phyloP scores from a whole-genome alignment of 306 rosid genomes.

The Lotus japonicus region DNA sequence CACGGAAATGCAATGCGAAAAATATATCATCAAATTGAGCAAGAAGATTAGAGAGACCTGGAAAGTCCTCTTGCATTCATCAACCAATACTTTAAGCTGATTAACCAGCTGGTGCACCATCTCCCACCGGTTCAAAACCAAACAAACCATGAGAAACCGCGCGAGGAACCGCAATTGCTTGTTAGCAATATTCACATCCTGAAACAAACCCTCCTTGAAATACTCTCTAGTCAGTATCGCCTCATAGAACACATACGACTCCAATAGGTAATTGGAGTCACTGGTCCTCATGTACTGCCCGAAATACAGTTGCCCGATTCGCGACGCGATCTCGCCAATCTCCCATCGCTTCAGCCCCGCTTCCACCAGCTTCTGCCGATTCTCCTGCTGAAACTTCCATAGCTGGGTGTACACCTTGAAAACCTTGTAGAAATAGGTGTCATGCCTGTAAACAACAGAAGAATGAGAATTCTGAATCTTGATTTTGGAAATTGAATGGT shows the following conservation, averaged over 20 bases:
- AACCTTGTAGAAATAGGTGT: slow-evolving; percentile 79
- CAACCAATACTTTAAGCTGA: slow-evolving; percentile 66
- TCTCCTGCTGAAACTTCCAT: slow-evolving; percentile 95
- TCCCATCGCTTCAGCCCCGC: slow-evolving; percentile 81
- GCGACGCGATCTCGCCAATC: slow-evolving; percentile 93
- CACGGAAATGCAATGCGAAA: too few species aligned
- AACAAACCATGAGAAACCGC: slow-evolving; percentile 74
- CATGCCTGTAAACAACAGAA: slow-evolving; percentile 40
- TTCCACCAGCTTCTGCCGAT: slow-evolving; percentile 83
- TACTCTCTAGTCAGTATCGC: slow-evolving; percentile 87
- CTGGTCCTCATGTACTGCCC: slow-evolving; percentile 94
- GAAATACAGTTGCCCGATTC: slow-evolving; percentile 83
- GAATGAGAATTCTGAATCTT: too few species aligned
- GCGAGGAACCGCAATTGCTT: slow-evolving; percentile 83
- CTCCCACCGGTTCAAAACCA: slow-evolving; percentile 68
- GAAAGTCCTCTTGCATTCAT: slow-evolving; percentile 83
- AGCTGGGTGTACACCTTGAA: slow-evolving; percentile 88
- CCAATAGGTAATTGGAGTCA: slow-evolving; percentile 74
- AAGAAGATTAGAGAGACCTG: slow-evolving; percentile 32
- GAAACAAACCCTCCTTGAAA: slow-evolving; percentile 76
- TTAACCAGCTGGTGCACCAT: slow-evolving; percentile 68
- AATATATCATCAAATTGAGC: too few species aligned
- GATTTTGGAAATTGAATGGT: too few species aligned
- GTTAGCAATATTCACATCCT: slow-evolving; percentile 63
- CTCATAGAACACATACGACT: slow-evolving; percentile 80